Conservation (phyloP, 139 green algal genomes). For the Tetratostichococcus sp. region DNA sequence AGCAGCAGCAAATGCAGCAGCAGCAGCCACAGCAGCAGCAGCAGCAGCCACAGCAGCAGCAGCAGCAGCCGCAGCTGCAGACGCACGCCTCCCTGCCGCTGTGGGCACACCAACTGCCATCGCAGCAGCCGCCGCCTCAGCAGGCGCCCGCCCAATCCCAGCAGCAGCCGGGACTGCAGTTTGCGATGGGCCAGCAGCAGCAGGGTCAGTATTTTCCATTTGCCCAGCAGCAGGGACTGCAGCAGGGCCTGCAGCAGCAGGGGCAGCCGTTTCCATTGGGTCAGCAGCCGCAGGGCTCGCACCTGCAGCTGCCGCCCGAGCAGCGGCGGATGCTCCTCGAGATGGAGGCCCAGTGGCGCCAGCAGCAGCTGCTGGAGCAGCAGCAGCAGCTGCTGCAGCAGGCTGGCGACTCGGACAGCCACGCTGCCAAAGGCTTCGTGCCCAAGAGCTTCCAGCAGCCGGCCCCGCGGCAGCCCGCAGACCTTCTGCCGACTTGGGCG, state of each 20-base stretch:
- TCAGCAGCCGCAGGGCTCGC: not conserved
- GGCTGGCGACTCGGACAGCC: not conserved
- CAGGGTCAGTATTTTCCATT: too few relatives aligned
- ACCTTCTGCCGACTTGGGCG: too few relatives aligned
- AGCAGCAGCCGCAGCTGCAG: too few relatives aligned
- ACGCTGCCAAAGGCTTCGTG: too few relatives aligned
- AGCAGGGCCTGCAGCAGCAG: not conserved
- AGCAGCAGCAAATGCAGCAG: too few relatives aligned
- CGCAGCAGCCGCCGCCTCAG: not conserved
- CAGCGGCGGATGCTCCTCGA: not conserved
- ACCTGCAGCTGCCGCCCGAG: not conserved
- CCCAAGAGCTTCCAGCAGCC: not conserved
- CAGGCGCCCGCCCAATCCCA: not conserved
- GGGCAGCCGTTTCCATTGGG: not conserved
- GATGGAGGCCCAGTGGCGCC: not conserved
- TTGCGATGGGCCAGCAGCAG: too few relatives aligned
- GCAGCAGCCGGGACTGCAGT: not conserved
- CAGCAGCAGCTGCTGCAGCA: too few relatives aligned
- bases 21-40: not conserved
- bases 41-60: not conserved
- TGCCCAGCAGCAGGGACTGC: too few relatives aligned
- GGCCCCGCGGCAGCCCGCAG: too few relatives aligned
- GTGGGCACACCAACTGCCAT: too few relatives aligned
- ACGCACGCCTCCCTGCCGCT: too few relatives aligned
- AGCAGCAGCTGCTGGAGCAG: not conserved